Evolutionary conservation across 1,284 basidiomycete species (phyloP), one percentile per base, ranked within the genome.

Genomic region (Mycena citricolor): DNA sequence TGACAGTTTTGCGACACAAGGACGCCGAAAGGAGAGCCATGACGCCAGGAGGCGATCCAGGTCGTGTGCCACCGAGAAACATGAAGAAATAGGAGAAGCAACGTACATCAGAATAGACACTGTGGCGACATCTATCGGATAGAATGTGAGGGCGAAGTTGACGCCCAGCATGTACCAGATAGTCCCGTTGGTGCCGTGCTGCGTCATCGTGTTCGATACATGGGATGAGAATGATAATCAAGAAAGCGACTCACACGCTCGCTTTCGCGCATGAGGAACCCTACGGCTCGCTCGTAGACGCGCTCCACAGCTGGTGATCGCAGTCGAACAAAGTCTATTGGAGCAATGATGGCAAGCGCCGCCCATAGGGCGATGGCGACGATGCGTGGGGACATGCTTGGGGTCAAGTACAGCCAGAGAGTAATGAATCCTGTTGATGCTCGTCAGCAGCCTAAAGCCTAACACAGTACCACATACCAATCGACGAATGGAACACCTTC

Each of bases 81-180:
- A 7, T 11, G 21, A 6, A 22, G 14, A 22, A 32, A 32, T 5
- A 20, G 22, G 21, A 16, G 14, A 8, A 23, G 16, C 23, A 11
- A 74, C 87, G 56, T 61, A 90, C 90, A 92, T 90, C 53, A 95
- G 74, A 56, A 97, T 87, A 3, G 92, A 81, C 11, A 94, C 83
- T 14, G 88, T 82, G 19, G 93, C 93, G 26, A 97, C 77, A 58
- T 97, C 94, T 40, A 86, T 73, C 1, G 94, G 93, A 57, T 91
- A 90, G 48, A 87, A 69, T 1, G 79, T 68, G 16, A 99, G 76
- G 23, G 85, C 89, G 59, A 86, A 80, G 52, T 94, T 81, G 55
- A 92, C 92, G 14, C 95, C 95, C 22, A 95, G 67, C 40, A 98
- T 84, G 64, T 98, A 99, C 90, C 92, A 98, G 33, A 97, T 83